A percentile compares a stretch with the other conserved stretches of the same genome.
Evolutionary conservation across 106 monocot genomes (phyloP).

Genomic region (Hemerocallis citrina): DNA sequence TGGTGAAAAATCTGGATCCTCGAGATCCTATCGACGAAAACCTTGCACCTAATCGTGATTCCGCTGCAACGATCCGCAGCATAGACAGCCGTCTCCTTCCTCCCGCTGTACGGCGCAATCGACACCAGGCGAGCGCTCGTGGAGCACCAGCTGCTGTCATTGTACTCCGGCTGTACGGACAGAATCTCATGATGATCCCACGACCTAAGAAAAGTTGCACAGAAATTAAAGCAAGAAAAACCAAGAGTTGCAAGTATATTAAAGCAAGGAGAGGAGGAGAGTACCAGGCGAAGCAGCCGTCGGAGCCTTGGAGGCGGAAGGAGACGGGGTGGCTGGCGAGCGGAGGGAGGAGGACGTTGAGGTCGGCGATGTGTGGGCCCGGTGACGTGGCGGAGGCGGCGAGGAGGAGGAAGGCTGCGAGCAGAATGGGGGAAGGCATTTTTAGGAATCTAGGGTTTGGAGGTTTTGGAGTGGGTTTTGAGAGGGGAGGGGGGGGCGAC

Average conservation of each 20-base stretch:
- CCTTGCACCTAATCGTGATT: constrained; percentile 73
- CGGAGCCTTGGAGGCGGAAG: constrained; percentile 67
- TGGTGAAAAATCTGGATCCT: constrained; percentile 93
- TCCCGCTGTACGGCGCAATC: constrained; percentile 59
- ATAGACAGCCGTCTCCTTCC: constrained; percentile 90
- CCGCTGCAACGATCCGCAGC: constrained; percentile 62
- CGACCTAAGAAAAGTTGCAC: constrained; percentile 38
- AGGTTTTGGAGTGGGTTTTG: too few relatives aligned
- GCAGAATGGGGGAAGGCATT: constrained; percentile 8
- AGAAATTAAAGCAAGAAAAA: background rate
- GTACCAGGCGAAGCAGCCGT: constrained; percentile 89
- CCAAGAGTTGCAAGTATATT: background rate
- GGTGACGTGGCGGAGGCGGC: constrained; percentile 7
- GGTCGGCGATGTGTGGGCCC: constrained; percentile 78
- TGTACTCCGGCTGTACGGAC: constrained; percentile 82
- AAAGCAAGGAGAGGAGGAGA: background rate
- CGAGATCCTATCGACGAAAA: constrained; percentile 73
- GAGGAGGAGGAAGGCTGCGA: constrained; percentile 1
- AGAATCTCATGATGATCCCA: constrained; percentile 99
- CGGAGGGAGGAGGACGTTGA: constrained; percentile 85
- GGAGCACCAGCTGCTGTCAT: constrained; percentile 62
- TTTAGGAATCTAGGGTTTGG: background rate
- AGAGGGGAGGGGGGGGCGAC: too few relatives aligned
- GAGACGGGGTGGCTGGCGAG: constrained; percentile 63
- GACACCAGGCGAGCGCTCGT: constrained; percentile 81